Base-by-base conservation (phyloP, 2,329 filamentous ascomycete species). In the Aspergillus thermomutatus region DNA sequence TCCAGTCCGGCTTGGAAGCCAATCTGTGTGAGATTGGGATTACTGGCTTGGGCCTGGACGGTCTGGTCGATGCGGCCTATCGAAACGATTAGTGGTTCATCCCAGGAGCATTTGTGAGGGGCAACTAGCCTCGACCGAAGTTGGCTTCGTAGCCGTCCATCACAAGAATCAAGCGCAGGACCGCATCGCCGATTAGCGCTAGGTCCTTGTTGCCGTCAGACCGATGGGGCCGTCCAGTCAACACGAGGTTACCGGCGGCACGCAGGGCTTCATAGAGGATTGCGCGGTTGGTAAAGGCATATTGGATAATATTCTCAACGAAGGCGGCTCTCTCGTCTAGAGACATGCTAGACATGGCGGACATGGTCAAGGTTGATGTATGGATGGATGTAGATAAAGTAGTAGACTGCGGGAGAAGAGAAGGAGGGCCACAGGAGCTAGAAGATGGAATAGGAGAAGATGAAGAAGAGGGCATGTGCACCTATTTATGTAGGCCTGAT, bases 1-100 rank as follows among this genome's bases (percentile, higher is more conserved):
- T 55, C 51, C 8, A 66, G 28, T 3, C 43, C 52, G 5, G 50
- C 46, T 0, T 43, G 10, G 11, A 59, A 59, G 2, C 64, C 63
- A 9, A 40, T 25, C 11, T 47, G 19, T 3, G 56, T 52, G 4
- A 66, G 63, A 26, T 61, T 54, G 1, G 14, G 14, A 28, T 66
- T 66, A n/a, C 25, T 31, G 10, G 37, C 55, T 21, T 28, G 52
- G 2, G 23, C 3, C 1, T 19, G 46, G 11, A 62, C 8, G 25
- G 52, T 31, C 1, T 50, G 21, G 27, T 49, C 56, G 14, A 57
- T 59, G 19, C 28, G 19, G 0, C 17, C 59, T 48, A n/a, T n/a
- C n/a, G n/a, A n/a, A 28, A n/a, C n/a, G 4, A 43, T 37, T 9
- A 11, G 4, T 23, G 4, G 14, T 17, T 40, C 3, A 14, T 0